Evolutionary conservation across 371 early-diverging fungal species (phyloP), one percentile per base, ranked within the genome.

Genomic region (Mucor plumbeus): DNA sequence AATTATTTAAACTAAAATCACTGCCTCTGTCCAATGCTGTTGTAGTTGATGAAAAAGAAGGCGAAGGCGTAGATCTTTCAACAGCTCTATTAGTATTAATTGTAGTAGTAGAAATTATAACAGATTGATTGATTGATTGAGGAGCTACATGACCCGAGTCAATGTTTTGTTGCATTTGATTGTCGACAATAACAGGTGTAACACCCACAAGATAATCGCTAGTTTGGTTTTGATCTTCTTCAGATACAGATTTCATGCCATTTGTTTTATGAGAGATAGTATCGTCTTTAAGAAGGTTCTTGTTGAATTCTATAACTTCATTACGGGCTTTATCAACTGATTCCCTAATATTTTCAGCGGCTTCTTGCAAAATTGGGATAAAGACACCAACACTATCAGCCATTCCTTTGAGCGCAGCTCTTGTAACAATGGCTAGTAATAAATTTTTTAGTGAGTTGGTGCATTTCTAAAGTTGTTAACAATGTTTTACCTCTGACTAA

Each of bases 351-450:
- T 50, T 50, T 1, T 61, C 39, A 7, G 65, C 65, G 15, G 74
- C 73, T 5, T 68, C 65, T 62, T 75, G 61, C 13, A 80, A 38
- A 31, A 79, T 74, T 7, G 76, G 75, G 1, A 69, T 61, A 64
- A 82, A 78, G 0, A 65, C 58, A 15, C 57, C 63, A 8, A 82
- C 64, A 50, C 75, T 79, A 15, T 80, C 80, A 21, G 68, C 40
- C 79, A 80, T 80, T n/a, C 78, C 80, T 11, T 78, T 78, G 13
- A 80, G 48, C 11, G 83, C 80, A 15, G 78, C 80, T 54, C 77
- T 78, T 39, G 72, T 78, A 0, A 80, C 72, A 68, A 80, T 76
- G 14, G 69, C 79, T 80, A 67, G n/a, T 36, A n/a, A 34, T 6
- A 21, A 53, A 13, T 9, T 9, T 19, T 13, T 36, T 5, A 56